These are phyloP conservation scores for Colletotrichum sp. DNA, from an alignment of 2,329 filamentous ascomycete species.

Conservation along the genomic window DNA sequence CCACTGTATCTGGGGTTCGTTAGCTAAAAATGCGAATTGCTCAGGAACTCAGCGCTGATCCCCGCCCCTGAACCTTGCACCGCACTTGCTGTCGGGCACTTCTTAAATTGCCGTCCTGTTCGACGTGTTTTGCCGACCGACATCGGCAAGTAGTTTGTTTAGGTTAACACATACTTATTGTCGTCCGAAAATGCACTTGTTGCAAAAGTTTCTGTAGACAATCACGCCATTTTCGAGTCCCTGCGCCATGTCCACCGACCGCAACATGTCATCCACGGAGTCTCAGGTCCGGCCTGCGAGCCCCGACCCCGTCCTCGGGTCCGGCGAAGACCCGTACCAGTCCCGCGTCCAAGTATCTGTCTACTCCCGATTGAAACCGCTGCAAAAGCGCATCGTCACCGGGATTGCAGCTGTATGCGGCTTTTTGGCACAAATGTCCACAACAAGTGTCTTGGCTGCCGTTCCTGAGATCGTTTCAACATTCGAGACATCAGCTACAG, in stretches of 20 bases:
- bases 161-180: neutral
- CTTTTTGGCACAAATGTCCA: constrained; percentile 77
- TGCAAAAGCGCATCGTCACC: constrained; percentile 13
- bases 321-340: neutral
- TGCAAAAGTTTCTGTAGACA: neutral
- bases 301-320: neutral
- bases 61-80: neutral
- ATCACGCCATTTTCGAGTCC: neutral
- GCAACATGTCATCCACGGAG: neutral
- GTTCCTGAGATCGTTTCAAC: constrained; percentile 74
- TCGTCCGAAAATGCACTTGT: neutral
- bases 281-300: neutral
- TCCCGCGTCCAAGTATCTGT: neutral
- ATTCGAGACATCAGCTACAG: constrained; percentile 67
- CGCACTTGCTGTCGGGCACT: neutral
- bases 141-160: neutral
- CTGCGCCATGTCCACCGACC: neutral
- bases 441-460: constrained; percentile 74
- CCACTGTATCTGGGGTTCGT: neutral
- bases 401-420: constrained; percentile 40
- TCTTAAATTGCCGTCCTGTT: neutral
- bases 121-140: neutral
- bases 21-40: accelerated
- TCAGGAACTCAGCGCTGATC: neutral
- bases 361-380: neutral